A percentile compares a stretch with the other conserved stretches of the same genome.
These are phyloP conservation scores for Melaleuca alternifolia DNA, from an alignment of 345 rosid genomes.

Conservation along the genomic window DNA sequence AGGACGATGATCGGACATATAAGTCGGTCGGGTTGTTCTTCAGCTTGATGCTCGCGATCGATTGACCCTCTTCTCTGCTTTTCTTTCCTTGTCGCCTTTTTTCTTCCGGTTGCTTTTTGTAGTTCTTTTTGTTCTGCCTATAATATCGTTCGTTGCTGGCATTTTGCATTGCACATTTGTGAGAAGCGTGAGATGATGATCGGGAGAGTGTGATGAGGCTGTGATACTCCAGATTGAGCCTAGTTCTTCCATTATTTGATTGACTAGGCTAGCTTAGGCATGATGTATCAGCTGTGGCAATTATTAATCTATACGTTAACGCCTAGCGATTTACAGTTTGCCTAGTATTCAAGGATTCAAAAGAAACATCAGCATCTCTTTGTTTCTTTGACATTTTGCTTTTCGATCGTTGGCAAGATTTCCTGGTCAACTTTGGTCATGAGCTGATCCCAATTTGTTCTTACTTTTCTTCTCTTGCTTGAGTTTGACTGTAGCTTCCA, in stretches of 20 bases:
- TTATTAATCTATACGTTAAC: neutral
- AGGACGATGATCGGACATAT: neutral
- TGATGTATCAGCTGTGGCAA: neutral
- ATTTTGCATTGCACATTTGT: neutral
- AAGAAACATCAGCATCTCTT: neutral
- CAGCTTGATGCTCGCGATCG: neutral
- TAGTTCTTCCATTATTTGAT: neutral
- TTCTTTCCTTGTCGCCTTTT: neutral
- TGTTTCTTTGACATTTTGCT: neutral
- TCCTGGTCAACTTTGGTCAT: neutral
- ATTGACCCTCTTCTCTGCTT: neutral
- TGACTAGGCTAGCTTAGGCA: neutral
- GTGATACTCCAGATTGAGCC: neutral
- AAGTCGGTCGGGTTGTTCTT: neutral
- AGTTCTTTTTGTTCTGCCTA: neutral
- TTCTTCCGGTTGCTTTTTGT: neutral
- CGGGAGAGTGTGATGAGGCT: neutral
- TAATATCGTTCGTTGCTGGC: neutral
- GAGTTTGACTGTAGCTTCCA: neutral
- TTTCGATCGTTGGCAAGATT: neutral
- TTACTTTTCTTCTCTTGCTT: neutral
- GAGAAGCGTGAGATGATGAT: neutral
- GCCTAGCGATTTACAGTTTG: neutral
- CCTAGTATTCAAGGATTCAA: neutral
- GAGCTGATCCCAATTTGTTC: neutral